Evolutionary conservation across 495 filamentous ascomycete genomes (phyloP).

Genomic region (Saxophila tyrrhenica): DNA sequence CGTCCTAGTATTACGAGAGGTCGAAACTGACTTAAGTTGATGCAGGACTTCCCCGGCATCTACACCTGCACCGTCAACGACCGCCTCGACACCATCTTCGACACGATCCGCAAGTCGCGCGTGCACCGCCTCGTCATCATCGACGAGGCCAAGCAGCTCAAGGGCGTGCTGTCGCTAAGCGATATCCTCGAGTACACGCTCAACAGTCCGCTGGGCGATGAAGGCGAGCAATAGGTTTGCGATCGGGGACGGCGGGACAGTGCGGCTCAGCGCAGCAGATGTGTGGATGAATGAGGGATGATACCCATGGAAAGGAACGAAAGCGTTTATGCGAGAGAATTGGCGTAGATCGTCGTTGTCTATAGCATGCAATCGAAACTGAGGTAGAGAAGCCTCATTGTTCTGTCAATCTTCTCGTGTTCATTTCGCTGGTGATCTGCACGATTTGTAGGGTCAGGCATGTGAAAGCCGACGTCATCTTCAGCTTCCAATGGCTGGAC

Average conservation of each 20-base stretch:
- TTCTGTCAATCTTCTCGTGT: background rate
- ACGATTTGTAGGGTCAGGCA: no score
- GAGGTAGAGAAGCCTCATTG: background rate
- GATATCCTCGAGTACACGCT: slow-evolving; percentile 95
- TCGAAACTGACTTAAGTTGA: background rate
- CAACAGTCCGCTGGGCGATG: slow-evolving; percentile 15
- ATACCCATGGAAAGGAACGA: no score
- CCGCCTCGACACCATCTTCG: slow-evolving; percentile 87
- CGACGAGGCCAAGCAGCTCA: slow-evolving; percentile 72
- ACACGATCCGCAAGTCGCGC: slow-evolving; percentile 87
- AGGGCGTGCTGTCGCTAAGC: slow-evolving; percentile 84
- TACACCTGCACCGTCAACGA: slow-evolving; percentile 92
- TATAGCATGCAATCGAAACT: background rate
- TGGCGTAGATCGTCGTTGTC: no score
- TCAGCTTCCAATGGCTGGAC: no score
- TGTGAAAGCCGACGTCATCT: background rate
- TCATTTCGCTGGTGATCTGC: no score
- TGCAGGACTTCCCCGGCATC: slow-evolving; percentile 82
- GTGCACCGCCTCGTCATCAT: slow-evolving; percentile 90
- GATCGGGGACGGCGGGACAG: background rate
- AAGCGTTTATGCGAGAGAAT: no score
- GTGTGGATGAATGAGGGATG: background rate
- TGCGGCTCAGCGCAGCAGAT: background rate
- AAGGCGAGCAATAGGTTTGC: background rate
- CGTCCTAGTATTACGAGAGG: no score